Evolutionary conservation across 306 rosid species (phyloP), one percentile per base, ranked within the genome.

Genomic region (Alnus rubra): DNA sequence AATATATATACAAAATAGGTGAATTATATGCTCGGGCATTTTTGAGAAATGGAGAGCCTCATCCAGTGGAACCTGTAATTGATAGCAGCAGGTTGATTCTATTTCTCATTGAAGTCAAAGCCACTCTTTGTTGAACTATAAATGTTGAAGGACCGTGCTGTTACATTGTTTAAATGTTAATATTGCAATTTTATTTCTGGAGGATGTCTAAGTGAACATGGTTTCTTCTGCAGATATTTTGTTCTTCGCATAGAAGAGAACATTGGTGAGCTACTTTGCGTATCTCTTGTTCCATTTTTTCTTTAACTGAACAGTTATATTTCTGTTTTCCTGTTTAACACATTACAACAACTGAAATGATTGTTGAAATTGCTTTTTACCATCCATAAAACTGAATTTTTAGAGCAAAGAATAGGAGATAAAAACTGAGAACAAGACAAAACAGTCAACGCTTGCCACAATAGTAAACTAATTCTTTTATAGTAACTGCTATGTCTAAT

Each of bases 1-100:
- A 73, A 71, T 76, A 69, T 80, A 67, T 82, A 69, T 58, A 42
- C 45, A 83, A 39, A 83, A 76, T 79, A 95, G 99, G 97, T 85
- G 99, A 95, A 79, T 83, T 95, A 81, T 95, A 95, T 89, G 99
- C 98, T 80, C 97, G 98, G 78, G 99, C 97, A 28, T 93, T 95
- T 86, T 87, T 95, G 84, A 87, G 98, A 90, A 86, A 89, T 4
- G 99, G 93, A 69, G 99, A 95, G 87, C 97, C 91, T 33, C 96
- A 95, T 82, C 99, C 98, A 0, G 96, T 95, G 81, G 98, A 95
- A 84, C 59, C 99, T 80, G 99, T 95, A 63, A 95, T 95, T 86
- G 99, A 95, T 86, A 95, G 99, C 91, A 95, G 99, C 94, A 95
- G 99, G 99, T 91, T 71, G 74, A 77, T 89, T 83, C 59, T 51